Percentiles rank a stretch among this genome's conserved stretches.
These are phyloP conservation scores for Citropsis articulata DNA, from an alignment of 345 rosid genomes.

Conservation along the genomic window DNA sequence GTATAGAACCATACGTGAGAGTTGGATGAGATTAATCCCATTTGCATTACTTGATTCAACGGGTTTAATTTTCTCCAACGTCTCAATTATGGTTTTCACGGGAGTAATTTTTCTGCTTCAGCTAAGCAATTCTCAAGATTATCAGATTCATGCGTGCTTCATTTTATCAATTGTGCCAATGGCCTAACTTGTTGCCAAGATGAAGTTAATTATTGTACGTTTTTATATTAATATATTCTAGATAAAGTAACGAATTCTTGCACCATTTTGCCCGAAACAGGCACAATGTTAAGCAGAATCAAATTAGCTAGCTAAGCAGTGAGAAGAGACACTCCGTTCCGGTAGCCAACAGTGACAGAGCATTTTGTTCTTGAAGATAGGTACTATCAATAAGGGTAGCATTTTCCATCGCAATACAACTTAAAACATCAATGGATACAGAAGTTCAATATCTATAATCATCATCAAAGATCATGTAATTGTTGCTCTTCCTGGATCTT, in stretches of 20 bases:
- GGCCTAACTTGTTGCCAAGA: no score
- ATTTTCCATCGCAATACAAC: background rate
- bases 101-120: background rate
- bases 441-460: slow-evolving; percentile 59
- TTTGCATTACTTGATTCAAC: background rate
- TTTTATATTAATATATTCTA: background rate
- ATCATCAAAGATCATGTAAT: slow-evolving; percentile 77
- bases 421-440: background rate
- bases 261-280: background rate
- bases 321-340: background rate
- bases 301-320: background rate
- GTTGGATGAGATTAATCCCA: slow-evolving; percentile 4
- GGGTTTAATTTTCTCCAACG: slow-evolving; percentile 5
- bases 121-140: background rate
- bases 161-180: no score
- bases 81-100: background rate
- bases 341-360: background rate
- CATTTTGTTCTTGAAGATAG: background rate
- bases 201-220: no score
- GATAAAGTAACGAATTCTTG: background rate
- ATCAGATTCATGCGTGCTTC: background rate
- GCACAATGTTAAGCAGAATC: background rate
- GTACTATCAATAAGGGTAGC: background rate
- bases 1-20: background rate
- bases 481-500: slow-evolving; percentile 51